A percentile compares a stretch with the other conserved stretches of the same genome.
phyloP scores from a whole-genome alignment of 371 early-diverging fungal species.

The Saksenaea oblongispora region DNA sequence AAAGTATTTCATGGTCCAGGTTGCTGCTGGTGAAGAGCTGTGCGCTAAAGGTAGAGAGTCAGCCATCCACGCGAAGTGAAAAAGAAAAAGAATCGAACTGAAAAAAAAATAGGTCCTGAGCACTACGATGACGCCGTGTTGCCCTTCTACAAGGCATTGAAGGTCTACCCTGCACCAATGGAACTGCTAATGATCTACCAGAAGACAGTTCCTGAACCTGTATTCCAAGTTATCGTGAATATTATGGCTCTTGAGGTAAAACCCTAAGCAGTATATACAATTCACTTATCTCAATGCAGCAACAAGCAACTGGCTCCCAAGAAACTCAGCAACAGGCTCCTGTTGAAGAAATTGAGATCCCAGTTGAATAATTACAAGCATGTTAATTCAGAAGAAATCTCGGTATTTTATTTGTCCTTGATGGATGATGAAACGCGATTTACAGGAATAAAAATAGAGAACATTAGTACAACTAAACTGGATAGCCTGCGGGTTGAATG shows the following conservation, averaged over 20 bases:
- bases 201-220: conserved; percentile 80
- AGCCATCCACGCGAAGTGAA: background rate
- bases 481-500: too few relatives aligned
- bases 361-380: background rate
- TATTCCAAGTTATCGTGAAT: conserved; percentile 81
- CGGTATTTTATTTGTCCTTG: too few relatives aligned
- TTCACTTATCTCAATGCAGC: background rate
- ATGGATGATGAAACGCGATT: too few relatives aligned
- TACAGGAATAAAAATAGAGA: too few relatives aligned
- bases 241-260: conserved; percentile 85
- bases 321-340: background rate
- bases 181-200: conserved; percentile 89
- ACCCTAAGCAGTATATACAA: background rate
- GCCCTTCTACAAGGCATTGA: conserved; percentile 84
- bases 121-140: conserved; percentile 73
- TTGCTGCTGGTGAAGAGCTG: conserved; percentile 79
- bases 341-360: background rate
- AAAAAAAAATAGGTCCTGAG: conserved; percentile 54
- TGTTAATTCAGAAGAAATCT: too few relatives aligned
- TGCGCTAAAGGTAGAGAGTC: conserved; percentile 54
- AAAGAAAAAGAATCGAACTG: background rate
- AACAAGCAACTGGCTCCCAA: background rate
- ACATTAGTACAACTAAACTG: too few relatives aligned
- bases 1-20: conserved; percentile 81
- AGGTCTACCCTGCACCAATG: conserved; percentile 90